phyloP scores from a whole-genome alignment of 305 asterid species.

The Fraxinus sp. region DNA sequence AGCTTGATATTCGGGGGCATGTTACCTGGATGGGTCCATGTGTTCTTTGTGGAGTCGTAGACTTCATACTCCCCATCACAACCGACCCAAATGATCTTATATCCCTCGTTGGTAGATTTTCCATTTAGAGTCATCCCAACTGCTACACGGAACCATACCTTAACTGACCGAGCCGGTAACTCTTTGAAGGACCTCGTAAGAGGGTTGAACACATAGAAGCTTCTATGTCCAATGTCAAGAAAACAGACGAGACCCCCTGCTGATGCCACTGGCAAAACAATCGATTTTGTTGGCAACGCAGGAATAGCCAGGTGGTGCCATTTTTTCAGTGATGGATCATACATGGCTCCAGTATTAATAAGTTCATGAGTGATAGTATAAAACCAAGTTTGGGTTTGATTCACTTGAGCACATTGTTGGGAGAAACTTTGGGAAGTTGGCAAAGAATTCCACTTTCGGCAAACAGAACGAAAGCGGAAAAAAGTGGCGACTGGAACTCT shows the following conservation, averaged over 20 bases:
- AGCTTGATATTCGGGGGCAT: constrained; percentile 63
- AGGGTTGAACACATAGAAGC: constrained; percentile 89
- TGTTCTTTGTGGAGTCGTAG: constrained; percentile 55
- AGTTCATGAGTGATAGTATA: constrained; percentile 87
- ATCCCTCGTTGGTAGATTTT: constrained; percentile 46
- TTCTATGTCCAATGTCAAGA: constrained; percentile 87
- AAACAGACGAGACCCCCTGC: constrained; percentile 96
- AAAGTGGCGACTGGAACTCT: constrained; percentile 82
- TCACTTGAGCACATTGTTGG: constrained; percentile 59
- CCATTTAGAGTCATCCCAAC: constrained; percentile 77
- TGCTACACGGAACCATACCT: constrained; percentile 91
- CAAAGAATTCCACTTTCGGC: constrained; percentile 79
- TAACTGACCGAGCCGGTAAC: constrained; percentile 79
- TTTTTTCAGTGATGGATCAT: constrained; percentile 63
- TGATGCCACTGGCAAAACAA: constrained; percentile 88
- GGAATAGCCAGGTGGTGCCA: constrained; percentile 93
- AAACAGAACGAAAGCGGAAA: constrained; percentile 77
- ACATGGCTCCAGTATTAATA: constrained; percentile 81
- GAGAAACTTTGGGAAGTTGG: constrained; percentile 80
- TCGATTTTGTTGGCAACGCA: constrained; percentile 64
- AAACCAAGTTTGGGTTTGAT: constrained; percentile 70
- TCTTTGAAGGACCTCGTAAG: constrained; percentile 80
- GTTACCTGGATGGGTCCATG: constrained; percentile 66
- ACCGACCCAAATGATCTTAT: constrained; percentile 85
- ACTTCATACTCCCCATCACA: constrained; percentile 84